Evolutionary conservation across 1,284 basidiomycete genomes (phyloP).

Genomic region (Entoloma clypeatum): DNA sequence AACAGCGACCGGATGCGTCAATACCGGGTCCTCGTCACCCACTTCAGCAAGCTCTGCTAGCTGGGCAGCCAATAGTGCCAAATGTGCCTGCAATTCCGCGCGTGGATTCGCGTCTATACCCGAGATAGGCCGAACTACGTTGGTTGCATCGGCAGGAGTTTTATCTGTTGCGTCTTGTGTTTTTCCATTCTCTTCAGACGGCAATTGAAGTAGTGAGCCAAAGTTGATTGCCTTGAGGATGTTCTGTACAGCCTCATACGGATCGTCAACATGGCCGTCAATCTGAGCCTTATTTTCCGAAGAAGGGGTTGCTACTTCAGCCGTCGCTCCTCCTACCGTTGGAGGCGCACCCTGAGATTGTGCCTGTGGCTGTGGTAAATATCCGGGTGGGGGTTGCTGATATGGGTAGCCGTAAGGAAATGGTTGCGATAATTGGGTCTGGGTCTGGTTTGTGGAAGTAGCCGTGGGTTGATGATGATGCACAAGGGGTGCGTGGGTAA

Average conservation of each 20-base stretch:
- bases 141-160: neutral
- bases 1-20: constrained; percentile 14
- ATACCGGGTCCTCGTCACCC: constrained; percentile 18
- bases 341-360: constrained; percentile 17
- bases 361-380: constrained; percentile 21
- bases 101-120: constrained; percentile 5
- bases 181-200: constrained; percentile 34
- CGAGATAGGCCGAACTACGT: constrained; percentile 2
- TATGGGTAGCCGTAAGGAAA: constrained; percentile 29
- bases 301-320: constrained; percentile 16
- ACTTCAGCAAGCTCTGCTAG: constrained; percentile 25
- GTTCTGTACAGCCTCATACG: constrained; percentile 72
- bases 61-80: constrained; percentile 29
- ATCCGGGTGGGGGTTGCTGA: constrained; percentile 21
- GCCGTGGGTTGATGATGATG: constrained; percentile 32
- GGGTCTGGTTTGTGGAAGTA: constrained; percentile 25
- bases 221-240: constrained; percentile 76
- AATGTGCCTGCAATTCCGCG: constrained; percentile 26
- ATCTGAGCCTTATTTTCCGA: constrained; percentile 16
- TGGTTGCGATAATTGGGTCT: constrained; percentile 23
- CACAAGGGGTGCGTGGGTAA: constrained; percentile 54
- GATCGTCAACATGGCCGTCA: constrained; percentile 48
- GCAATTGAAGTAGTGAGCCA: constrained; percentile 43
- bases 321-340: constrained; percentile 16
- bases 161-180: constrained; percentile 12